Evolutionary conservation across 495 filamentous ascomycete species (phyloP).

Genomic region (Acidiella bohemica): DNA sequence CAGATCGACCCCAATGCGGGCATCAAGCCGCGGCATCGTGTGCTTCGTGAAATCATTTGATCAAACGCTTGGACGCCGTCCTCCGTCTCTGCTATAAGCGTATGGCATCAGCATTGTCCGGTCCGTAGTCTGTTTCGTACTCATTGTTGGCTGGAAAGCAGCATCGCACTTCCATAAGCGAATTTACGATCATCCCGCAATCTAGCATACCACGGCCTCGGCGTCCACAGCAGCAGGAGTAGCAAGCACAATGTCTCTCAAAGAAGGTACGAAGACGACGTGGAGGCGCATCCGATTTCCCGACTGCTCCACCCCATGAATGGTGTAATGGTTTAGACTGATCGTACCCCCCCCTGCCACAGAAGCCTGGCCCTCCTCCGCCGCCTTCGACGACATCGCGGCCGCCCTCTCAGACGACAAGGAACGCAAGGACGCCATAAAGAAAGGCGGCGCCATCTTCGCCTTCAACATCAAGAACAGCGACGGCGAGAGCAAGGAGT

Average conservation of each 20-base stretch:
- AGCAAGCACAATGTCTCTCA: constrained; percentile 72
- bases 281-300: no score
- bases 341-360: constrained; percentile 1
- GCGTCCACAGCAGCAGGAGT: background rate
- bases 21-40: constrained; percentile 6
- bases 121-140: no score
- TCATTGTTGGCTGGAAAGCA: no score
- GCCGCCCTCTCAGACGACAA: constrained; percentile 53
- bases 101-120: no score
- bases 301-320: no score
- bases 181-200: no score
- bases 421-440: constrained; percentile 75
- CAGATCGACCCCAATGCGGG: background rate
- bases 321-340: no score
- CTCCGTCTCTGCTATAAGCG: no score
- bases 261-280: no score
- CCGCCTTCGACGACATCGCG: constrained; percentile 81
- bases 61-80: no score
- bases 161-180: no score
- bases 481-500: constrained; percentile 61
- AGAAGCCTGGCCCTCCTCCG: constrained; percentile 85
- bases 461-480: constrained; percentile 86
- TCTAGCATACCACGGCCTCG: no score
- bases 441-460: constrained; percentile 67
- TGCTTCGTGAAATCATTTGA: constrained; percentile 4